Conservation (phyloP, 768 basidiomycete genomes). For the Xanthoconium stramineum region DNA sequence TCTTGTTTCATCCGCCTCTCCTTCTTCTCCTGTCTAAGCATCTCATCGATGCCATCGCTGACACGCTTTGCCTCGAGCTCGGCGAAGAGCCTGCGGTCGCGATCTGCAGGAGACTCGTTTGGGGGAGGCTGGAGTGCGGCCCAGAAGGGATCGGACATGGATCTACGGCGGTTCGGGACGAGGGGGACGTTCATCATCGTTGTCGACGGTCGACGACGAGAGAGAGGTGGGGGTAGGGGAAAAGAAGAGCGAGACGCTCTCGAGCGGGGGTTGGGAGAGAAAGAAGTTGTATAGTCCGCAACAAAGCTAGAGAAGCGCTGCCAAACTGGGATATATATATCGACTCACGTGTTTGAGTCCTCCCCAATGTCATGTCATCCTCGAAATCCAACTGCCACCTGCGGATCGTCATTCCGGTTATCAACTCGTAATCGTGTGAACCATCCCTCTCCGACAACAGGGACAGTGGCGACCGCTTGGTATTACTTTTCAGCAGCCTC, state of each 20-base stretch:
- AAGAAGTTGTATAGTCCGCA: constrained; percentile 14
- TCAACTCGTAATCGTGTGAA: no score
- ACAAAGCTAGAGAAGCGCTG: constrained; percentile 24
- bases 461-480: no score
- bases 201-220: constrained; percentile 2
- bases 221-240: background rate
- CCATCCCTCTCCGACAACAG: no score
- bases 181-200: constrained; percentile 26
- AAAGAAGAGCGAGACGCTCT: constrained; percentile 18
- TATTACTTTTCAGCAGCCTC: no score
- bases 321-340: constrained; percentile 21
- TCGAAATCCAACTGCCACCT: no score
- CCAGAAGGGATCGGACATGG: constrained; percentile 68
- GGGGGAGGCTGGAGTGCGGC: constrained; percentile 65
- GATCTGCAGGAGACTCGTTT: constrained; percentile 67
- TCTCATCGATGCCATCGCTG: constrained; percentile 77
- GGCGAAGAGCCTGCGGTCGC: constrained; percentile 58
- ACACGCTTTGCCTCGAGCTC: constrained; percentile 72
- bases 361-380: no score
- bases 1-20: constrained; percentile 61
- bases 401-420: no score
- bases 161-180: constrained; percentile 39
- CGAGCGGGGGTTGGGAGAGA: constrained; percentile 14
- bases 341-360: constrained; percentile 17
- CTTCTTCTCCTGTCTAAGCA: constrained; percentile 63